Conservation (phyloP, 495 filamentous ascomycete genomes). For the Daldinia loculata region DNA sequence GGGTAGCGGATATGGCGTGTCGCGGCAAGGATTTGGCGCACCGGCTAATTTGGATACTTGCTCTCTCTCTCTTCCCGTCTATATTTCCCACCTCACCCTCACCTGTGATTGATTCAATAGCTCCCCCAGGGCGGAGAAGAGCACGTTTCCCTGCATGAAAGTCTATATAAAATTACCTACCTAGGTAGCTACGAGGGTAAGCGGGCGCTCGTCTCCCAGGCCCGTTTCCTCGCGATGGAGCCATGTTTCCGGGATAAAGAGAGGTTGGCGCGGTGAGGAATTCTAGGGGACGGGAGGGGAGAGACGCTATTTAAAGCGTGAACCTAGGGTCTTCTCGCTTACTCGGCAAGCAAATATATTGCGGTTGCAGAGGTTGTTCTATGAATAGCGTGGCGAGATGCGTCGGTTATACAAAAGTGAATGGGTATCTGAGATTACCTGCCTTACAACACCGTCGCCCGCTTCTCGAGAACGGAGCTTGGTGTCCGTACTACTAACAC, state of each 20-base stretch:
- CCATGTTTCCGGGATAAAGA: constrained; percentile 29
- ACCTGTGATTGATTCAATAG: not conserved
- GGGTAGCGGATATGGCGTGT: constrained; percentile 17
- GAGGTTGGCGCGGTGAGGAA: constrained; percentile 23
- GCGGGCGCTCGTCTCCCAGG: not conserved
- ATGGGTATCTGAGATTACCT: not conserved
- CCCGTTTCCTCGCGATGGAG: constrained; percentile 22
- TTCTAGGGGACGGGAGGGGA: not conserved
- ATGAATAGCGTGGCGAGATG: constrained; percentile 6
- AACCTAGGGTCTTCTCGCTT: not conserved
- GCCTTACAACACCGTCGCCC: not conserved
- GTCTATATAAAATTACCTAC: not conserved
- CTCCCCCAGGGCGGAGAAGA: not conserved
- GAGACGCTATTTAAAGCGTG: constrained; percentile 25
- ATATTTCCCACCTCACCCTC: not conserved
- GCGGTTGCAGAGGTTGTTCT: not conserved
- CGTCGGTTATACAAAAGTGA: constrained; percentile 6
- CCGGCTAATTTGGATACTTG: constrained; percentile 35
- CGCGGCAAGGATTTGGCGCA: constrained; percentile 26
- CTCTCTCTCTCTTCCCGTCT: not conserved
- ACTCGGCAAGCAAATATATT: not conserved
- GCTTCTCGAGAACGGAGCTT: constrained; percentile 18
- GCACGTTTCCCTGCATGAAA: constrained; percentile 15
- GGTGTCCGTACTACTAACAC: constrained; percentile 18
- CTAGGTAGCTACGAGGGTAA: not conserved